Evolutionary conservation across 495 filamentous ascomycete genomes (phyloP).

Genomic region (Xylaria bambusicola): DNA sequence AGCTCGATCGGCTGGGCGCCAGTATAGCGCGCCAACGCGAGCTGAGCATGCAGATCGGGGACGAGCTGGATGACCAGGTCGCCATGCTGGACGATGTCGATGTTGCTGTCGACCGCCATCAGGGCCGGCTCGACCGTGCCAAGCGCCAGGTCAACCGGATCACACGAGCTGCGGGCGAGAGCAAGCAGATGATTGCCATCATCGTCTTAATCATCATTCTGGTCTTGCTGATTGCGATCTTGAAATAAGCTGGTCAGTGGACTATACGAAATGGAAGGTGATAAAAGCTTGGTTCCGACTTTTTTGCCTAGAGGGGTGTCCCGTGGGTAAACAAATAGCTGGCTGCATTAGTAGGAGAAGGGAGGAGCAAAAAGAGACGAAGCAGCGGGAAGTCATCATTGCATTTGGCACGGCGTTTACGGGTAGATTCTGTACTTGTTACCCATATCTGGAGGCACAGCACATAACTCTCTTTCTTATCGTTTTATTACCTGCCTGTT

Average conservation of each 20-base stretch:
- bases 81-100: slow-evolving; percentile 88
- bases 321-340: background rate
- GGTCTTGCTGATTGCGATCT: slow-evolving; percentile 73
- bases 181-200: slow-evolving; percentile 78
- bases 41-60: slow-evolving; percentile 91
- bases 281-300: background rate
- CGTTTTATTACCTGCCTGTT: background rate
- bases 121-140: slow-evolving; percentile 71
- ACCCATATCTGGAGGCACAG: slow-evolving; percentile 20
- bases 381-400: slow-evolving; percentile 23
- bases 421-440: slow-evolving; percentile 27
- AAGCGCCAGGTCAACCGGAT: slow-evolving; percentile 68
- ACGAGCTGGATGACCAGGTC: slow-evolving; percentile 91
- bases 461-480: slow-evolving; percentile 8
- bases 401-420: slow-evolving; percentile 34
- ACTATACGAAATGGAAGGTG: no score
- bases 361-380: background rate
- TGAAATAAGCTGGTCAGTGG: slow-evolving; percentile 57
- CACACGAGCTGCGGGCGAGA: slow-evolving; percentile 71
- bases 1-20: slow-evolving; percentile 81
- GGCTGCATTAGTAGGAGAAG: slow-evolving; percentile 1
- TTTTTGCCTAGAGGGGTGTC: background rate
- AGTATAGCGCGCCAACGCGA: slow-evolving; percentile 91
- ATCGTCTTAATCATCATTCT: slow-evolving; percentile 73
- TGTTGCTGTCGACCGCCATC: slow-evolving; percentile 76